Conservation (phyloP, 257 asterid species). For the Capsicum chinense region DNA sequence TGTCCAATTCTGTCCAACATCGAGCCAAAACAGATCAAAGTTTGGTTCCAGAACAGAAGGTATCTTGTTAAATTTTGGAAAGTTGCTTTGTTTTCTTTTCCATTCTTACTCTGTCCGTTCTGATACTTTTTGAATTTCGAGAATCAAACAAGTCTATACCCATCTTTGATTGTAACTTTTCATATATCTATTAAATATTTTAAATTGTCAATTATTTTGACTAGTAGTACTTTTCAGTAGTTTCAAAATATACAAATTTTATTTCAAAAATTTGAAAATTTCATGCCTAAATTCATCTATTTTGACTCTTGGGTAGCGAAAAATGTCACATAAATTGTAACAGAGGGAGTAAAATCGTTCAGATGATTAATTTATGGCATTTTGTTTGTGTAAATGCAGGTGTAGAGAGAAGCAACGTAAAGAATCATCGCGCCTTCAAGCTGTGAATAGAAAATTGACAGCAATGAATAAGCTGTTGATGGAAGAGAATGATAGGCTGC, state of each 20-base stretch:
- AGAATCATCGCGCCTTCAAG: constrained; percentile 92
- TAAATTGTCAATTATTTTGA: too few species aligned
- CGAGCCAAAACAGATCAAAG: constrained; percentile 99
- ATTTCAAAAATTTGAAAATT: too few species aligned
- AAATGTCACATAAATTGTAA: too few species aligned
- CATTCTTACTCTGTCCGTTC: neutral
- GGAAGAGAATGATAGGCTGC: constrained; percentile 99
- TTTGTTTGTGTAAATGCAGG: constrained; percentile 44
- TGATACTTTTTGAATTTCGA: too few species aligned
- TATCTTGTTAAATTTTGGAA: constrained; percentile 24
- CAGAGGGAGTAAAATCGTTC: neutral
- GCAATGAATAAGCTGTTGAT: constrained; percentile 97
- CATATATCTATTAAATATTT: too few species aligned
- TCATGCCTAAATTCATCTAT: too few species aligned
- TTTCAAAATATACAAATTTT: too few species aligned
- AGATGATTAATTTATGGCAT: neutral
- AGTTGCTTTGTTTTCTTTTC: neutral
- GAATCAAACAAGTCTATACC: too few species aligned
- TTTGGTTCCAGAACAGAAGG: constrained; percentile 99
- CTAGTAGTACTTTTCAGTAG: too few species aligned
- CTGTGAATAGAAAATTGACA: constrained; percentile 81
- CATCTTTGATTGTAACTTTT: too few species aligned
- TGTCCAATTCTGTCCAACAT: constrained; percentile 88
- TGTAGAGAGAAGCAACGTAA: constrained; percentile 95
- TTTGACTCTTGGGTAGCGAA: too few species aligned